These are phyloP conservation scores for Flaveria trinervia DNA, from an alignment of 129 eudicot species.

Conservation along the genomic window DNA sequence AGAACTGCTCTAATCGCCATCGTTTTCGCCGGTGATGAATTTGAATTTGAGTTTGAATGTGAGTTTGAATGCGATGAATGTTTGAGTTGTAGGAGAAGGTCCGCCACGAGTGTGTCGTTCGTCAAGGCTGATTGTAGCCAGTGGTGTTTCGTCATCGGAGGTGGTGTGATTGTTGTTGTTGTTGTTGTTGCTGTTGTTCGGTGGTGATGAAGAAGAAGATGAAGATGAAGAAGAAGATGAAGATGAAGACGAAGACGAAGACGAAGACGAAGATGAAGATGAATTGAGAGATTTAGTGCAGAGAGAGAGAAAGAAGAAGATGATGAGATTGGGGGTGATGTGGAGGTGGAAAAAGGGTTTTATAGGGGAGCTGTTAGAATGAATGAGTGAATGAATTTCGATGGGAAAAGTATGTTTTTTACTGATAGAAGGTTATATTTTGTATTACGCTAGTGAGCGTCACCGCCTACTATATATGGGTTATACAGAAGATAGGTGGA, in stretches of 20 bases:
- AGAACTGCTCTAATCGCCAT: neutral
- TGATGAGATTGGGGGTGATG: slow-evolving; percentile 35
- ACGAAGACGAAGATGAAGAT: neutral
- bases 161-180: no score
- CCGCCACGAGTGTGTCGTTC: slow-evolving; percentile 49
- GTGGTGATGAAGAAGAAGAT: neutral
- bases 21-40: neutral
- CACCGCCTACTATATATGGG: no score
- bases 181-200: neutral
- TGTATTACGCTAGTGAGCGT: no score
- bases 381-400: neutral
- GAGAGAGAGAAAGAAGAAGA: slow-evolving; percentile 27
- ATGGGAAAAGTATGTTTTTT: no score
- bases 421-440: no score
- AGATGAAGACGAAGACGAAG: neutral
- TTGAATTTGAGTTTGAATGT: neutral
- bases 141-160: slow-evolving; percentile 41
- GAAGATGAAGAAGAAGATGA: no score
- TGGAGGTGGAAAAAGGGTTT: slow-evolving; percentile 35
- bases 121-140: slow-evolving; percentile 46
- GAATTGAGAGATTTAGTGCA: slow-evolving; percentile 16
- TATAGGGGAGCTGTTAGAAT: slow-evolving; percentile 34
- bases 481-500: no score
- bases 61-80: slow-evolving; percentile 25
- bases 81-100: slow-evolving; percentile 47